Evolutionary conservation across 768 basidiomycete species (phyloP).

Genomic region (Pleurotus giganteus): DNA sequence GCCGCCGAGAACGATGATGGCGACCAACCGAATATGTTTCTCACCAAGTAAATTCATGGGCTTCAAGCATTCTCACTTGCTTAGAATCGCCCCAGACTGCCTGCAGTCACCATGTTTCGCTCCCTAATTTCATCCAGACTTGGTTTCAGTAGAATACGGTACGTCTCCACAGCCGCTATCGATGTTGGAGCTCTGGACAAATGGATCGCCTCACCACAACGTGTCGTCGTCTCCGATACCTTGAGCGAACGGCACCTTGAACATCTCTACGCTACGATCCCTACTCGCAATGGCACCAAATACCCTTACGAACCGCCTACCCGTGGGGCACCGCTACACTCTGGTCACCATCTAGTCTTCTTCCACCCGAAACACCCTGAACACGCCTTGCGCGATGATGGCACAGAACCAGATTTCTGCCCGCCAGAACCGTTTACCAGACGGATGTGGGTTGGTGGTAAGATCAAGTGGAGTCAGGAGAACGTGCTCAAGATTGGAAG

Average conservation of each 20-base stretch:
- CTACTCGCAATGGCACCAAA: conserved; percentile 62
- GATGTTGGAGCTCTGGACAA: background rate
- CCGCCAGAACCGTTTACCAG: conserved; percentile 72
- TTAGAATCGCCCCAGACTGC: too few relatives aligned
- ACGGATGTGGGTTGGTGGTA: conserved; percentile 82
- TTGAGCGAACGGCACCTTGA: conserved; percentile 38
- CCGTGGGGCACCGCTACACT: conserved; percentile 40
- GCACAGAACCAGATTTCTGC: conserved; percentile 69
- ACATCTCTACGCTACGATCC: conserved; percentile 65
- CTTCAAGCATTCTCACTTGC: too few relatives aligned
- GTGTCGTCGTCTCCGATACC: background rate
- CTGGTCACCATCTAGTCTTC: conserved; percentile 72
- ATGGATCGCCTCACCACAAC: background rate
- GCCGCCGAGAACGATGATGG: too few relatives aligned
- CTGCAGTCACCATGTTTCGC: too few relatives aligned
- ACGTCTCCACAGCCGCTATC: background rate
- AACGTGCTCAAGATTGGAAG: conserved; percentile 53
- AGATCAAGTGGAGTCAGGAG: conserved; percentile 55
- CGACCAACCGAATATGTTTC: too few relatives aligned
- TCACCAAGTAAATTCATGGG: too few relatives aligned
- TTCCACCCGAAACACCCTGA: conserved; percentile 69
- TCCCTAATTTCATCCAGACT: too few relatives aligned
- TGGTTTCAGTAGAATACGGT: too few relatives aligned
- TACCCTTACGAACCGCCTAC: conserved; percentile 39
- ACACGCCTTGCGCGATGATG: conserved; percentile 53